These are phyloP conservation scores for Annulohypoxylon bovei DNA, from an alignment of 495 filamentous ascomycete genomes.

Conservation along the genomic window DNA sequence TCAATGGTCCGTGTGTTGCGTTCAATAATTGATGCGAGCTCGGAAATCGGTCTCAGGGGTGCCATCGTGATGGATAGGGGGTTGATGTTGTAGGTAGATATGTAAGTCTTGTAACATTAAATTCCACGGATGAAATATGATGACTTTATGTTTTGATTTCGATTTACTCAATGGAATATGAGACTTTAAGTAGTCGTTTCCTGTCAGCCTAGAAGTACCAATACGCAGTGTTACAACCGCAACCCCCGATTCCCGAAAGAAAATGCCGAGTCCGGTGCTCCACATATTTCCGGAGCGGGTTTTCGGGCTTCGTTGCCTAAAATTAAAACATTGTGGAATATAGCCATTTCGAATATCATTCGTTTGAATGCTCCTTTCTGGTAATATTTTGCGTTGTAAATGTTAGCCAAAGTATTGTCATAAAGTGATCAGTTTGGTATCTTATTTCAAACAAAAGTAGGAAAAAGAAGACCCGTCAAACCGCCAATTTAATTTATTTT, in stretches of 20 bases:
- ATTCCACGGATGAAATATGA: background rate
- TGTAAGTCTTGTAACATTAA: background rate
- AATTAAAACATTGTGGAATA: too few species aligned
- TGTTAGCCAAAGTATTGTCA: too few species aligned
- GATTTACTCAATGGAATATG: background rate
- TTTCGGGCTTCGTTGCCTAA: slow-evolving; percentile 1
- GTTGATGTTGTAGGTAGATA: background rate
- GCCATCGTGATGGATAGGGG: slow-evolving; percentile 26
- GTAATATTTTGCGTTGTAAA: too few species aligned
- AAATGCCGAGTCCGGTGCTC: slow-evolving; percentile 29
- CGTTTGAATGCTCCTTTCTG: too few species aligned
- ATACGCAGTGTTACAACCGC: background rate
- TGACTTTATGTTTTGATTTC: background rate
- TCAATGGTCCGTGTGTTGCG: slow-evolving; percentile 24
- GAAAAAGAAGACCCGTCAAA: too few species aligned
- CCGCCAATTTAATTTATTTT: too few species aligned
- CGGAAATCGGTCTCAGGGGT: slow-evolving; percentile 37
- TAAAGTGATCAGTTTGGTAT: too few species aligned
- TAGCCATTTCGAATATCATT: too few species aligned
- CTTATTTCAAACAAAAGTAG: too few species aligned
- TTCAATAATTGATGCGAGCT: slow-evolving; percentile 40
- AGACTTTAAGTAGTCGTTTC: slow-evolving; percentile 24
- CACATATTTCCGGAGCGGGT: background rate
- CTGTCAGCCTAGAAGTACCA: background rate
- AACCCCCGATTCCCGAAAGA: slow-evolving; percentile 29